phyloP scores from a whole-genome alignment of 345 rosid species.

The Nasturtium officinale region DNA sequence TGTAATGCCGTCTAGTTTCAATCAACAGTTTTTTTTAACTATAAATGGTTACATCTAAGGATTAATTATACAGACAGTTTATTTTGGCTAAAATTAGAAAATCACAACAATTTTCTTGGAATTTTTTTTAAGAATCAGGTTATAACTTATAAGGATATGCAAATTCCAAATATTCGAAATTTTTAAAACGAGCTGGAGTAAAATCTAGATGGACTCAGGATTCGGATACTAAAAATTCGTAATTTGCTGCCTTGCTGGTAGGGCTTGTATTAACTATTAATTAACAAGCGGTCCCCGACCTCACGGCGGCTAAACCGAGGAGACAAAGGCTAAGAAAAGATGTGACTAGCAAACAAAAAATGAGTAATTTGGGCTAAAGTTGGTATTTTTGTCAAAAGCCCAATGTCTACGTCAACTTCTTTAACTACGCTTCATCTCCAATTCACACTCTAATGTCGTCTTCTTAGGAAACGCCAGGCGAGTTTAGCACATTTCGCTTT shows the following conservation, averaged over 20 bases:
- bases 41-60: background rate
- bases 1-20: conserved; percentile 34
- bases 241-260: background rate
- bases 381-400: conserved; percentile 33
- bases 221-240: background rate
- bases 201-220: background rate
- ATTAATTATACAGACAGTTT: background rate
- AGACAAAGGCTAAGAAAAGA: conserved; percentile 15
- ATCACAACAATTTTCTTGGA: too few species aligned
- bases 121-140: background rate
- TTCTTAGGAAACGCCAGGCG: conserved; percentile 31
- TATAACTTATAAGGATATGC: conserved; percentile 11
- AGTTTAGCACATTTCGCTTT: conserved; percentile 26
- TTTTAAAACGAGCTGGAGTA: background rate
- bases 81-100: background rate
- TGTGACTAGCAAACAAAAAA: conserved; percentile 27
- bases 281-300: conserved; percentile 18
- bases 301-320: conserved; percentile 23
- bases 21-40: conserved; percentile 17
- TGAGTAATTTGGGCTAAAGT: conserved; percentile 36
- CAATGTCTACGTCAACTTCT: conserved; percentile 32
- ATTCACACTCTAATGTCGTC: conserved; percentile 18
- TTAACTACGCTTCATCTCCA: conserved; percentile 25
- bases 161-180: background rate
- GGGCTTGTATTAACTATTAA: conserved; percentile 19